These are phyloP conservation scores for Cronartium ribicola DNA, from an alignment of 1,284 basidiomycete species.

Conservation along the genomic window DNA sequence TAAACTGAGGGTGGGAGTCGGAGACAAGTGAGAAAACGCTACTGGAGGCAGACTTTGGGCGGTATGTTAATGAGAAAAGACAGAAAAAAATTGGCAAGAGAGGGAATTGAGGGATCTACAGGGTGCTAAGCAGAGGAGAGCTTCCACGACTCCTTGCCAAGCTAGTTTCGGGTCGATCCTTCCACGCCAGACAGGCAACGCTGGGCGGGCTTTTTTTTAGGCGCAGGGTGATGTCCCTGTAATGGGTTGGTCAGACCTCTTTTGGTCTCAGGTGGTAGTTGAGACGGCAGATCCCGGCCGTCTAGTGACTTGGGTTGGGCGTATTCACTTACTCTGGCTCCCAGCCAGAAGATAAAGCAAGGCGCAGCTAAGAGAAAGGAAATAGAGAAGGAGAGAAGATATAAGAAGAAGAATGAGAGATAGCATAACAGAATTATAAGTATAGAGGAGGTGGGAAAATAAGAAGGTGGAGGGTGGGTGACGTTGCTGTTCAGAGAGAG, in stretches of 20 bases:
- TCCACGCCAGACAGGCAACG: not conserved
- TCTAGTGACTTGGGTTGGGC: not conserved
- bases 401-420: not conserved
- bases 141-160: not conserved
- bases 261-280: not conserved
- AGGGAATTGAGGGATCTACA: too few relatives aligned
- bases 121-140: not conserved
- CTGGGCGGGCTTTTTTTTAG: not conserved
- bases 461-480: too few relatives aligned
- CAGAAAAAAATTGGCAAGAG: too few relatives aligned
- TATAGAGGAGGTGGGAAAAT: too few relatives aligned
- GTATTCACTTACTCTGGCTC: not conserved
- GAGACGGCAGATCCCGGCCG: not conserved
- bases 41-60: too few relatives aligned
- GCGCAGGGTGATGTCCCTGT: not conserved
- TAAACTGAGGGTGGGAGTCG: too few relatives aligned
- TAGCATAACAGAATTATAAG: too few relatives aligned
- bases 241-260: not conserved
- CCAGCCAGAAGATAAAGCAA: too few relatives aligned
- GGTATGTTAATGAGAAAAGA: too few relatives aligned
- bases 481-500: too few relatives aligned
- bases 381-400: not conserved
- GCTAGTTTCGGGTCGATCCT: not conserved
- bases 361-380: not conserved
- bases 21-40: too few relatives aligned